Percentiles rank a stretch among this genome's conserved stretches.
Conservation (phyloP, 192 early-diverging fungal species). For the Linderina pennispora region DNA sequence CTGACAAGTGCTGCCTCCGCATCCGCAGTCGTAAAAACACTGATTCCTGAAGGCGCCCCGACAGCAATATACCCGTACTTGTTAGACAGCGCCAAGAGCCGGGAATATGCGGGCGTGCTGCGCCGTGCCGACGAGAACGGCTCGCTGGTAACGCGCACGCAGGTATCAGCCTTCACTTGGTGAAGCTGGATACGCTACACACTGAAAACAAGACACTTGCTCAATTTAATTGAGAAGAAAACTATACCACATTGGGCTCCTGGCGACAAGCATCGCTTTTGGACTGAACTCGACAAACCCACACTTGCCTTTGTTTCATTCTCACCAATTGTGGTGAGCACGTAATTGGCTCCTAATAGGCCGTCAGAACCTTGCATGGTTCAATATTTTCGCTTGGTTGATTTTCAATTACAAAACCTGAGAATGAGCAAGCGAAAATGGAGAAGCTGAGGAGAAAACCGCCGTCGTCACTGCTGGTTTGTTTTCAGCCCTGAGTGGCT, state of each 20-base stretch:
- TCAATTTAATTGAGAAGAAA: not conserved
- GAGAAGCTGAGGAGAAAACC: no score
- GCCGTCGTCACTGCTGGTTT: no score
- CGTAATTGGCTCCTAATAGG: no score
- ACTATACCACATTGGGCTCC: not conserved
- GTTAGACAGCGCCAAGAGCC: constrained; percentile 56
- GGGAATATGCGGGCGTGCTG: constrained; percentile 44
- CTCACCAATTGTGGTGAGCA: no score
- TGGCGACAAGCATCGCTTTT: no score
- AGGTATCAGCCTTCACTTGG: constrained; percentile 35
- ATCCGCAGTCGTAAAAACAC: constrained; percentile 28
- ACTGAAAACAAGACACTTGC: not conserved
- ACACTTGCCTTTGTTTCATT: no score
- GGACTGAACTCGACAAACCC: no score
- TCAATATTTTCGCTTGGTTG: not conserved
- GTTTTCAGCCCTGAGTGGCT: no score
- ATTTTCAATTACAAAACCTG: not conserved
- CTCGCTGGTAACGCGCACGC: constrained; percentile 26
- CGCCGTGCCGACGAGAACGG: constrained; percentile 24
- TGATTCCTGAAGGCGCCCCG: constrained; percentile 37
- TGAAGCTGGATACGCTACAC: constrained; percentile 33
- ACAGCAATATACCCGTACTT: constrained; percentile 65
- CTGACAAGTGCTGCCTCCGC: constrained; percentile 25
- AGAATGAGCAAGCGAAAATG: not conserved
- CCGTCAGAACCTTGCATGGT: no score